Percentiles rank a stretch among this genome's conserved stretches.
Conservation (phyloP, 2,329 filamentous ascomycete genomes). For the Fusarium globosum region DNA sequence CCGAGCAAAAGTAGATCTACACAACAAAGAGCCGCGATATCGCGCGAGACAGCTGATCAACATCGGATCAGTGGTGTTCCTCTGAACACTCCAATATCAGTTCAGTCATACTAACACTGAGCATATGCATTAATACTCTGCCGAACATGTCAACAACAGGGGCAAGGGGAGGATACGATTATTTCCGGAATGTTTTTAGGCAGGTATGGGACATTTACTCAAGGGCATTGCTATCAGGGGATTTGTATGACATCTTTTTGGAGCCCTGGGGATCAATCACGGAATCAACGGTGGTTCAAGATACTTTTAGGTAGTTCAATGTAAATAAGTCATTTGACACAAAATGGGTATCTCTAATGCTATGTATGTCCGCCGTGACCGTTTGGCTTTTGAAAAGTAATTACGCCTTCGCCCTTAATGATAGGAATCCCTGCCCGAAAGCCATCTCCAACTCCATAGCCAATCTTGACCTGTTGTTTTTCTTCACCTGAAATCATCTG, state of each 20-base stretch:
- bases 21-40: not conserved
- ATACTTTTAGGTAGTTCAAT: not conserved
- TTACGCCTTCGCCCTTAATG: conserved; percentile 5
- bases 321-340: conserved; percentile 6
- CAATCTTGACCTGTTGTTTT: not conserved
- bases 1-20: not conserved
- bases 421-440: not conserved
- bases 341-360: conserved; percentile 40
- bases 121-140: too few relatives aligned
- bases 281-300: not conserved
- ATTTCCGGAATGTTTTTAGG: not conserved
- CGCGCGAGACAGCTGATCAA: not conserved
- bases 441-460: not conserved
- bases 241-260: not conserved
- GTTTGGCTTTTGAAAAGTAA: not conserved
- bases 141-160: not conserved
- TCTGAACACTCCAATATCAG: not conserved
- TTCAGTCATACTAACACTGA: not conserved
- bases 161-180: too few relatives aligned
- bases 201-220: not conserved
- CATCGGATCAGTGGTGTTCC: not conserved
- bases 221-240: not conserved
- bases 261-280: not conserved
- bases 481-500: conserved; percentile 7
- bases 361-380: conserved; percentile 25